phyloP scores from a whole-genome alignment of 176 grass and related monocot genomes.

The Lolium rigidum region DNA sequence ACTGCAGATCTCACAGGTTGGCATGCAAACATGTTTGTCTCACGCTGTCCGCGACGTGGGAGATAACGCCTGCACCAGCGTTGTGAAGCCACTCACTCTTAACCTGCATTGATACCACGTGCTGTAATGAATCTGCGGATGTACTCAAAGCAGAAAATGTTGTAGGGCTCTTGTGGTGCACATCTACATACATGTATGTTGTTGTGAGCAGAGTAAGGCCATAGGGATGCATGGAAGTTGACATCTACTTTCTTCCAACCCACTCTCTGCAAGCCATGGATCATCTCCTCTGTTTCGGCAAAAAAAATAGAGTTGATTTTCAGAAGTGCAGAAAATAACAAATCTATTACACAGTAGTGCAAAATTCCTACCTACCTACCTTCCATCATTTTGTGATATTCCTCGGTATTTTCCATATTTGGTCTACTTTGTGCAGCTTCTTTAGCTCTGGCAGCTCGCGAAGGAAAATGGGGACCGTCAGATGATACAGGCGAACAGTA shows the following conservation, averaged over 20 bases:
- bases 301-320: background rate
- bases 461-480: constrained; percentile 69
- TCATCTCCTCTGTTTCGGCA: constrained; percentile 81
- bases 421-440: constrained; percentile 64
- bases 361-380: constrained; percentile 42
- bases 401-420: constrained; percentile 63
- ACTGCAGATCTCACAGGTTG: constrained; percentile 41
- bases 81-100: constrained; percentile 79
- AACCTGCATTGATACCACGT: constrained; percentile 51
- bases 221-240: constrained; percentile 66
- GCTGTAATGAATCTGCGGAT: background rate
- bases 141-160: background rate
- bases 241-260: constrained; percentile 97
- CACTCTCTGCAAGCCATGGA: constrained; percentile 78
- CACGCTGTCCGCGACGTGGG: constrained; percentile 68
- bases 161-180: background rate
- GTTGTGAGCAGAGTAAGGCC: constrained; percentile 91
- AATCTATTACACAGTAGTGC: background rate
- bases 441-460: constrained; percentile 64
- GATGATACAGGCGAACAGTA: constrained; percentile 62
- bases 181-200: constrained; percentile 72
- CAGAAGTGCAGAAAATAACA: background rate
- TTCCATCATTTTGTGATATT: constrained; percentile 84
- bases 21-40: constrained; percentile 56
- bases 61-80: constrained; percentile 77